A percentile compares a stretch with the other conserved stretches of the same genome.
phyloP scores from a whole-genome alignment of 75 land plant genomes.

The Larix kaempferi region DNA sequence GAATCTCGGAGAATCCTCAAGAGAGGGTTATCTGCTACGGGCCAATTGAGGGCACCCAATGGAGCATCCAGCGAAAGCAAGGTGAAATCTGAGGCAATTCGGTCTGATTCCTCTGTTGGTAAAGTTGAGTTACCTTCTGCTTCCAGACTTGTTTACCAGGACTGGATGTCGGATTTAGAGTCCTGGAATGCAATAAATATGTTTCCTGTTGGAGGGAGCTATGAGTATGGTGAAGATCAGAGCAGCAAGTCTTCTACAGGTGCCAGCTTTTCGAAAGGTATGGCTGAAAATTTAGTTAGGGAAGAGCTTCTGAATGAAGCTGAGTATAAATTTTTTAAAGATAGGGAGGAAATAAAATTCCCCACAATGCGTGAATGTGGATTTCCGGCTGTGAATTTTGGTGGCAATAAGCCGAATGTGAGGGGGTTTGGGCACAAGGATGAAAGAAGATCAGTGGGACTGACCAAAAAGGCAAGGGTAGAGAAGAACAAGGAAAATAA shows the following conservation, averaged over 20 bases:
- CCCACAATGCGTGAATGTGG: neutral
- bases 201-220: neutral
- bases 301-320: neutral
- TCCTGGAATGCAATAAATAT: neutral
- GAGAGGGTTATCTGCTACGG: too few species aligned
- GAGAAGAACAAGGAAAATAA: neutral
- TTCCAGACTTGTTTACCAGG: neutral
- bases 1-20: too few species aligned
- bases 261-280: neutral
- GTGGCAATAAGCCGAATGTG: too few species aligned
- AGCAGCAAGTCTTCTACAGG: neutral
- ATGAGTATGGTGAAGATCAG: neutral
- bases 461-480: conserved; percentile 4
- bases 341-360: neutral
- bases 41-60: too few species aligned
- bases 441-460: neutral
- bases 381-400: neutral
- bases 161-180: neutral
- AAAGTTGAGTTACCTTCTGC: neutral
- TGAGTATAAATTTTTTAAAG: neutral
- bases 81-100: too few species aligned
- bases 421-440: neutral
- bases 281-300: neutral
- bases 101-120: too few species aligned
- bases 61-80: too few species aligned